These are phyloP conservation scores for Mucor irregularis DNA, from an alignment of 371 early-diverging fungal genomes.

Conservation along the genomic window DNA sequence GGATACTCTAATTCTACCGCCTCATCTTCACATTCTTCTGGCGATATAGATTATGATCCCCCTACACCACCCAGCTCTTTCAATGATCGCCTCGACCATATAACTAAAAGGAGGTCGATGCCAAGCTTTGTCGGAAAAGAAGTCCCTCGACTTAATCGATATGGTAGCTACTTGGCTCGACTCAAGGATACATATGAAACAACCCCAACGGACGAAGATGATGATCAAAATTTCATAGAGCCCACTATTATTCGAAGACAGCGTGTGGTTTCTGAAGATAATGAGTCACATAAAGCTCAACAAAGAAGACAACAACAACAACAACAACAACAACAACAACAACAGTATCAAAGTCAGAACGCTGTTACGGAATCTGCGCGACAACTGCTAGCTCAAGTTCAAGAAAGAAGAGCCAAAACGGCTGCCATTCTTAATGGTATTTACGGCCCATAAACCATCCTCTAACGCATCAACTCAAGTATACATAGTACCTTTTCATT, in stretches of 20 bases:
- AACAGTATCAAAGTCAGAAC: too few species aligned
- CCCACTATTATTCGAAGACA: background rate
- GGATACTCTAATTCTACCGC: conserved; percentile 8
- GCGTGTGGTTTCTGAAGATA: background rate
- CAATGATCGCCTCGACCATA: too few species aligned
- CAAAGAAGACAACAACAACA: too few species aligned
- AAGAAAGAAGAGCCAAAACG: background rate
- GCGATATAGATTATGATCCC: conserved; percentile 10
- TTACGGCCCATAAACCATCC: background rate
- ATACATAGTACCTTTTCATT: too few species aligned
- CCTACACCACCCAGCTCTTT: background rate
- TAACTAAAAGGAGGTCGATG: too few species aligned
- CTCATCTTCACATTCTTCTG: conserved; percentile 14
- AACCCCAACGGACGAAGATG: too few species aligned
- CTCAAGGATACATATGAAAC: background rate
- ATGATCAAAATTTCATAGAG: too few species aligned
- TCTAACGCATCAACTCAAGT: too few species aligned
- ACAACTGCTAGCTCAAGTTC: background rate
- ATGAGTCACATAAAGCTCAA: background rate
- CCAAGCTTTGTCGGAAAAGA: too few species aligned
- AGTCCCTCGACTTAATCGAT: background rate
- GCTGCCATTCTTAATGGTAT: background rate
- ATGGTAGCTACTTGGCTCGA: background rate
- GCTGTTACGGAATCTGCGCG: background rate
- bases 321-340: too few species aligned